These are phyloP conservation scores for Sechiopsis laciniata DNA, from an alignment of 306 rosid genomes.

Conservation along the genomic window DNA sequence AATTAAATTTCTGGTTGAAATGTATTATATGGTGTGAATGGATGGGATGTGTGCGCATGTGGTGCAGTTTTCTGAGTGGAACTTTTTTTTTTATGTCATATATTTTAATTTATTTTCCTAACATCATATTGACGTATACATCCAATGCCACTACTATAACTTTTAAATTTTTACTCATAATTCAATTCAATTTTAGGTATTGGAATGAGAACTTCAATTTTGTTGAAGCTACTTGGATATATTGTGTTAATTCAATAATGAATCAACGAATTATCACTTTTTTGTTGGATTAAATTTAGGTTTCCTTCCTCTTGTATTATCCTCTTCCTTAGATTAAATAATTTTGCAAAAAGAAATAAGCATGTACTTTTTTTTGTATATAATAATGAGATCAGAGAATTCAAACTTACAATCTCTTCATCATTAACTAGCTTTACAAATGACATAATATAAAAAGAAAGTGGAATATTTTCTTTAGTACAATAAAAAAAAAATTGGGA, in stretches of 20 bases:
- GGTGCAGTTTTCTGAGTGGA: background rate
- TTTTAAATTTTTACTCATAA: background rate
- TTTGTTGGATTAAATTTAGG: too few species aligned
- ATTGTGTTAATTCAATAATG: background rate
- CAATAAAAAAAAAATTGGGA: too few species aligned
- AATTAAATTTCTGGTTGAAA: background rate
- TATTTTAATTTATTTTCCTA: background rate
- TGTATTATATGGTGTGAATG: background rate
- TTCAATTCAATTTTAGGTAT: background rate
- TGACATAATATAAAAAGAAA: too few species aligned
- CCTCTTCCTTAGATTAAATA: too few species aligned
- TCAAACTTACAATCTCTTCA: too few species aligned
- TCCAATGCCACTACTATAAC: background rate
- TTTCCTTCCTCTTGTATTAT: too few species aligned
- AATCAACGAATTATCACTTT: too few species aligned
- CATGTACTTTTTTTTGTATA: too few species aligned
- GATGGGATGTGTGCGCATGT: constrained; percentile 7
- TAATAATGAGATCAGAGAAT: too few species aligned
- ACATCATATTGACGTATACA: constrained; percentile 19
- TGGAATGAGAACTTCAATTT: background rate
- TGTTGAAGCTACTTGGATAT: background rate
- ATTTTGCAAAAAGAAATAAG: too few species aligned
- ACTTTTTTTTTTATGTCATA: background rate
- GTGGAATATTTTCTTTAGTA: too few species aligned
- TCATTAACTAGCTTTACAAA: too few species aligned